These are phyloP conservation scores for Chlorella sp. DNA, from an alignment of 139 green algal genomes.

Conservation along the genomic window DNA sequence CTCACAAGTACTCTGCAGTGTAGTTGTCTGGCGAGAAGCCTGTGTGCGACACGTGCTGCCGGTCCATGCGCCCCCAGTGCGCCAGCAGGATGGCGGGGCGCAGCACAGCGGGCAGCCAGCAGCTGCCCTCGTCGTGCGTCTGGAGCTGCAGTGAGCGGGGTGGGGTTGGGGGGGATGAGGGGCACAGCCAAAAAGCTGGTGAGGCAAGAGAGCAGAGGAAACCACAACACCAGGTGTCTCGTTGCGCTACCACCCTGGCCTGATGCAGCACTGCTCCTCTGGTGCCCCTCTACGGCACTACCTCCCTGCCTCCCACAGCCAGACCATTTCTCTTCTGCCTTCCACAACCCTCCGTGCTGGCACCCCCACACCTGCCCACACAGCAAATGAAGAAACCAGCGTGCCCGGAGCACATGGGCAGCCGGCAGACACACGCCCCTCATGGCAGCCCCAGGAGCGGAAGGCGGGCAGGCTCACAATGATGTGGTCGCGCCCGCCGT, in stretches of 20 bases:
- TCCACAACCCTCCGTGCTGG: too few relatives aligned
- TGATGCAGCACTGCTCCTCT: too few relatives aligned
- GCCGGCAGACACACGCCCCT: too few relatives aligned
- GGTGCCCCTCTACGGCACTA: too few relatives aligned
- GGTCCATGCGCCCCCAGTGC: slow-evolving; percentile 55
- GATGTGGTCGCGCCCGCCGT: slow-evolving; percentile 68
- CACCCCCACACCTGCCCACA: too few relatives aligned
- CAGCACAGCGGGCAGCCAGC: slow-evolving; percentile 50
- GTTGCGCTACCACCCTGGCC: too few relatives aligned
- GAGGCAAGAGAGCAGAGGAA: too few relatives aligned
- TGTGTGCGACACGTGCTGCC: slow-evolving; percentile 28
- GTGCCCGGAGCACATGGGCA: too few relatives aligned
- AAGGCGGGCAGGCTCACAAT: slow-evolving; percentile 29
- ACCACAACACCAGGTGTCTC: too few relatives aligned
- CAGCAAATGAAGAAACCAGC: neutral
- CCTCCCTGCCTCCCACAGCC: too few relatives aligned
- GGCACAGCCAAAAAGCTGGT: neutral
- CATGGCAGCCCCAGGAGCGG: too few relatives aligned
- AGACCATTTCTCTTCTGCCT: too few relatives aligned
- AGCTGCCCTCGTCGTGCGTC: slow-evolving; percentile 62
- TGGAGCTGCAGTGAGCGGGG: slow-evolving; percentile 29
- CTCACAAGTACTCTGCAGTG: neutral
- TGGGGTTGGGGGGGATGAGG: neutral
- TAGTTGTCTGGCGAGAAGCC: slow-evolving; percentile 23
- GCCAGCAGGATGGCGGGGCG: slow-evolving; percentile 49